Evolutionary conservation across 306 rosid genomes (phyloP).

Genomic region (Pueraria montana): DNA sequence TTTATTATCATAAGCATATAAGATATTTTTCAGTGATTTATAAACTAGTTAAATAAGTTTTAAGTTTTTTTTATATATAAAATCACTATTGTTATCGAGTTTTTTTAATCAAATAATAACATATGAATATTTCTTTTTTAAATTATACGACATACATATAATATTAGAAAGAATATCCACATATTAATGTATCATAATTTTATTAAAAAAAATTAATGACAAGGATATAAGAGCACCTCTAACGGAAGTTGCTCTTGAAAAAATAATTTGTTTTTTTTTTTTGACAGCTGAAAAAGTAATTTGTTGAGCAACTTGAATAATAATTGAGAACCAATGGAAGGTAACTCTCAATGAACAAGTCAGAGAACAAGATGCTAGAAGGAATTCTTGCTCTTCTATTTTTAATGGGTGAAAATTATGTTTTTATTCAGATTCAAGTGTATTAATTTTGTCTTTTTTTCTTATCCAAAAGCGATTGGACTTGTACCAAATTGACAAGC

Average conservation of each 20-base stretch:
- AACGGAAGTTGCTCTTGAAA: background rate
- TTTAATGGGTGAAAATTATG: background rate
- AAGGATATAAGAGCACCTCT: background rate
- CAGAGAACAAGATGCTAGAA: background rate
- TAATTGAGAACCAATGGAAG: slow-evolving; percentile 1
- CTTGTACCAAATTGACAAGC: background rate
- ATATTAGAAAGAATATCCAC: no score
- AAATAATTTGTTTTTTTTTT: background rate
- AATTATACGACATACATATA: no score
- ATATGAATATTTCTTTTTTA: no score
- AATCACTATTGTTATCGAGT: no score
- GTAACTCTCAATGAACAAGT: background rate
- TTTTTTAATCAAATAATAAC: no score
- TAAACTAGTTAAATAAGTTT: no score
- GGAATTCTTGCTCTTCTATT: background rate
- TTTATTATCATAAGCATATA: no score
- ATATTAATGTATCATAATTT: background rate
- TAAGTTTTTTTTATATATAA: no score
- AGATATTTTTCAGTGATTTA: no score
- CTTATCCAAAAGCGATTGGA: slow-evolving; percentile 2
- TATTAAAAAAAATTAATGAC: background rate
- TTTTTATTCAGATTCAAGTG: background rate
- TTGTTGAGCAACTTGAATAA: background rate
- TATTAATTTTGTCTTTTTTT: background rate
- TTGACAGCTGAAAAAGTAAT: no score